Evolutionary conservation across 2,329 filamentous ascomycete species (phyloP).

Genomic region (Aureobasidium sp.): DNA sequence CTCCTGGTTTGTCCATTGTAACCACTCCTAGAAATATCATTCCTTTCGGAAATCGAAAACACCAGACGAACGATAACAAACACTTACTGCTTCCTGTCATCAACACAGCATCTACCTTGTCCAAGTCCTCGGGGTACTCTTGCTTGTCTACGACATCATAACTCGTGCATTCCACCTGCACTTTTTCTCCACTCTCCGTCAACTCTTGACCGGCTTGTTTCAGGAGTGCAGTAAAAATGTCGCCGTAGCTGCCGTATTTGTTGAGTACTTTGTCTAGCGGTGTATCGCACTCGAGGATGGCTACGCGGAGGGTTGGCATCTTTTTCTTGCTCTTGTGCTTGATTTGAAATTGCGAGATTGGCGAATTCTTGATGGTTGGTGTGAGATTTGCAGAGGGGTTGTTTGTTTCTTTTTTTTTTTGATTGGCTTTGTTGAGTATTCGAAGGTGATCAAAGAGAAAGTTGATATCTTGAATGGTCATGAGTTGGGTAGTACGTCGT

Average conservation of each 20-base stretch:
- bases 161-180: constrained; percentile 49
- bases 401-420: background rate
- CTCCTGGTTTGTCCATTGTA: too few relatives aligned
- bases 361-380: too few relatives aligned
- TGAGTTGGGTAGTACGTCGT: background rate
- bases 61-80: background rate
- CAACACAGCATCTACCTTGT: constrained; percentile 71
- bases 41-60: background rate
- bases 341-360: background rate
- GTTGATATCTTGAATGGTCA: background rate
- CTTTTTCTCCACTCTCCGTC: constrained; percentile 19
- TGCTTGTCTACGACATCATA: constrained; percentile 63
- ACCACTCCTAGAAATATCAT: too few relatives aligned
- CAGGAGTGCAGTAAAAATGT: constrained; percentile 47
- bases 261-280: constrained; percentile 56
- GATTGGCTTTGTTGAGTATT: background rate
- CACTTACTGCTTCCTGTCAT: constrained; percentile 54
- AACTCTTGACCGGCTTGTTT: constrained; percentile 37
- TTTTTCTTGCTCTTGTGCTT: background rate
- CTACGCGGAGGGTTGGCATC: constrained; percentile 54
- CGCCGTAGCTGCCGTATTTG: constrained; percentile 64
- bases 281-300: constrained; percentile 80
- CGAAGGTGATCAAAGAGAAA: too few relatives aligned
- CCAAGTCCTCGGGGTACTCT: constrained; percentile 61
- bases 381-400: background rate